Evolutionary conservation across 306 rosid species (phyloP).

Genomic region (Citrullus amarus): DNA sequence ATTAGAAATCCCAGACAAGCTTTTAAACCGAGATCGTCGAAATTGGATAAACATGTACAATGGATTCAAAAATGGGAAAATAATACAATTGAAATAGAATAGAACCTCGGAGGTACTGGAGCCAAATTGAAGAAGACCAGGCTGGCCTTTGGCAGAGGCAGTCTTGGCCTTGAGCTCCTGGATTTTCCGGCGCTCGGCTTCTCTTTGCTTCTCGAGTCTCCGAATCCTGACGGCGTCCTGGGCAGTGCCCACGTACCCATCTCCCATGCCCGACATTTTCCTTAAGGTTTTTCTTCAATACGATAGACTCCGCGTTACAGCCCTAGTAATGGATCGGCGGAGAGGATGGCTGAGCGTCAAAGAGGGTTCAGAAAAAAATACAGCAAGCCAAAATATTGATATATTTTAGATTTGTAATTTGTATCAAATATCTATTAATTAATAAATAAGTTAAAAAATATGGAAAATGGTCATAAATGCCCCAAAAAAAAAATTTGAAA

Average conservation of each 20-base stretch:
- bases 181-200: constrained; percentile 94
- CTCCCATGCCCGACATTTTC: constrained; percentile 95
- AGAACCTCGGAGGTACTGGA: constrained; percentile 83
- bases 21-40: not conserved
- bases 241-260: constrained; percentile 97
- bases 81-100: not conserved
- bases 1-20: not conserved
- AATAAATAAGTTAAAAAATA: too few relatives aligned
- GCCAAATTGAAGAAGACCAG: constrained; percentile 97
- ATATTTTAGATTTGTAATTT: too few relatives aligned
- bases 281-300: too few relatives aligned
- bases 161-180: constrained; percentile 91
- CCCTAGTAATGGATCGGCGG: not conserved
- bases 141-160: constrained; percentile 59
- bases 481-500: too few relatives aligned
- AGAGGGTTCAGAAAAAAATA: too few relatives aligned
- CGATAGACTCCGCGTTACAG: not conserved
- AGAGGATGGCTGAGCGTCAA: too few relatives aligned
- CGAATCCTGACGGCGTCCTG: constrained; percentile 91
- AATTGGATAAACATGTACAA: not conserved
- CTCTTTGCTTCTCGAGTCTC: constrained; percentile 91
- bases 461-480: too few relatives aligned
- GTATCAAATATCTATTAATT: too few relatives aligned
- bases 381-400: too few relatives aligned
- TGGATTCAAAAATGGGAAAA: not conserved